phyloP scores from a whole-genome alignment of 768 basidiomycete genomes.

The Pulveroboletus sp. region DNA sequence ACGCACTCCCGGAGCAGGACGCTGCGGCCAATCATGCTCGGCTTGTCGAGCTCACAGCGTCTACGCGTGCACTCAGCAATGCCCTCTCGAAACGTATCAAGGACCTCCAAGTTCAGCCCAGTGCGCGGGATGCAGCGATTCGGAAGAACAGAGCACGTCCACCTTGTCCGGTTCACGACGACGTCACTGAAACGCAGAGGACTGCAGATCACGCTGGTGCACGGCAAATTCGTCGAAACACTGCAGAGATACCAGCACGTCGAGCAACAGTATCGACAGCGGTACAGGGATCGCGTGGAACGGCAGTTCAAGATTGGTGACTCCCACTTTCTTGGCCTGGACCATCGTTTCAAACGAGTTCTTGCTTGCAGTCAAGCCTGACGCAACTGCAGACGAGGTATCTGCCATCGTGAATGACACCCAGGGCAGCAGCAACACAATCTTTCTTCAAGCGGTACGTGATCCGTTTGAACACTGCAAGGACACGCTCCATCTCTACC shows the following conservation, averaged over 20 bases:
- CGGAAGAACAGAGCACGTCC: conserved; percentile 35
- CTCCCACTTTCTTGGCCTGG: conserved; percentile 6
- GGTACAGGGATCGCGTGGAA: conserved; percentile 65
- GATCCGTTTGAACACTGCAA: not conserved
- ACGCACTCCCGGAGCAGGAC: conserved; percentile 46
- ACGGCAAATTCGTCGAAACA: conserved; percentile 69
- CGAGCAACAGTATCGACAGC: conserved; percentile 66
- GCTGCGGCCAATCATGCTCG: conserved; percentile 40
- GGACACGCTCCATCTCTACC: not conserved
- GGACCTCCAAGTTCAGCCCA: conserved; percentile 44
- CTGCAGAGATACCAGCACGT: conserved; percentile 77
- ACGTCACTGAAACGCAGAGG: not conserved
- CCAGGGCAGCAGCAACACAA: conserved; percentile 54
- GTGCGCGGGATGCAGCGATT: conserved; percentile 44
- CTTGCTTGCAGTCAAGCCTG: conserved; percentile 65
- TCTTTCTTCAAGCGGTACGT: conserved; percentile 74
- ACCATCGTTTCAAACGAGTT: not conserved
- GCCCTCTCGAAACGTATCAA: conserved; percentile 59
- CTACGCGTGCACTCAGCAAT: conserved; percentile 59
- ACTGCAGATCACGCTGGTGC: conserved; percentile 54
- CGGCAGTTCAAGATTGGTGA: conserved; percentile 77
- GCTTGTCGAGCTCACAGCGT: conserved; percentile 56
- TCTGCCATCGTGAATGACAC: conserved; percentile 64
- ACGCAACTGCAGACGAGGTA: conserved; percentile 81
- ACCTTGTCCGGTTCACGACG: not conserved